These are phyloP conservation scores for Penicillium samsonianum DNA, from an alignment of 495 filamentous ascomycete genomes.

Conservation along the genomic window DNA sequence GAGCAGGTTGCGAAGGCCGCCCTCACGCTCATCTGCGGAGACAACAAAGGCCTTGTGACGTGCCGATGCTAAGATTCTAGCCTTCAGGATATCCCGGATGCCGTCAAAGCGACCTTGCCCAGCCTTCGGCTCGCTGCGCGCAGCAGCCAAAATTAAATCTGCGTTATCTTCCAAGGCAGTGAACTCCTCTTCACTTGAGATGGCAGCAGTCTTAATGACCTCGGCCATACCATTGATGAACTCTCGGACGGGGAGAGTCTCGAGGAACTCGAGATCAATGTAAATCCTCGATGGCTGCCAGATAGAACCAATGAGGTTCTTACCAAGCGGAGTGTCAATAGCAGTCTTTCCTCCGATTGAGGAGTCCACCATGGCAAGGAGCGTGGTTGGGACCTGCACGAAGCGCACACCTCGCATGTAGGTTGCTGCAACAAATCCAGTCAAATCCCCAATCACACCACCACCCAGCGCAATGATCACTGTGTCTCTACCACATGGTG, in stretches of 20 bases:
- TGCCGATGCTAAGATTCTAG: conserved; percentile 84
- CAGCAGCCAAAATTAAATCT: conserved; percentile 67
- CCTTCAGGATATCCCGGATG: conserved; percentile 77
- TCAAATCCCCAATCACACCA: conserved; percentile 96
- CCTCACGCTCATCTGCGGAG: conserved; percentile 89
- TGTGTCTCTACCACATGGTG: conserved; percentile 85
- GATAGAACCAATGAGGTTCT: conserved; percentile 95
- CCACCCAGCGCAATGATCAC: conserved; percentile 95
- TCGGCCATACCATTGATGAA: conserved; percentile 99
- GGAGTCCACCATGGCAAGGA: conserved; percentile 97
- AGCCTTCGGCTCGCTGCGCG: conserved; percentile 57
- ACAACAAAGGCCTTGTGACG: conserved; percentile 92
- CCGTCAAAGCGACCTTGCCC: conserved; percentile 60
- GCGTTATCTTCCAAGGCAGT: conserved; percentile 80
- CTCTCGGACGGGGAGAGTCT: conserved; percentile 86
- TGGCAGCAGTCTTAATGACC: conserved; percentile 97
- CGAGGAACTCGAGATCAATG: conserved; percentile 90
- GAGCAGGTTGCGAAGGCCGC: conserved; percentile 88
- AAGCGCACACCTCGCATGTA: conserved; percentile 98
- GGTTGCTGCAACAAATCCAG: conserved; percentile 93
- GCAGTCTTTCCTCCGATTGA: conserved; percentile 98
- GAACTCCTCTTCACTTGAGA: conserved; percentile 90
- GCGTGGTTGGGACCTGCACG: conserved; percentile 92
- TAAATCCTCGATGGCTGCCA: conserved; percentile 94
- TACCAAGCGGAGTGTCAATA: conserved; percentile 94